These are phyloP conservation scores for Penicillium verhagenii DNA, from an alignment of 495 filamentous ascomycete species.

Conservation along the genomic window DNA sequence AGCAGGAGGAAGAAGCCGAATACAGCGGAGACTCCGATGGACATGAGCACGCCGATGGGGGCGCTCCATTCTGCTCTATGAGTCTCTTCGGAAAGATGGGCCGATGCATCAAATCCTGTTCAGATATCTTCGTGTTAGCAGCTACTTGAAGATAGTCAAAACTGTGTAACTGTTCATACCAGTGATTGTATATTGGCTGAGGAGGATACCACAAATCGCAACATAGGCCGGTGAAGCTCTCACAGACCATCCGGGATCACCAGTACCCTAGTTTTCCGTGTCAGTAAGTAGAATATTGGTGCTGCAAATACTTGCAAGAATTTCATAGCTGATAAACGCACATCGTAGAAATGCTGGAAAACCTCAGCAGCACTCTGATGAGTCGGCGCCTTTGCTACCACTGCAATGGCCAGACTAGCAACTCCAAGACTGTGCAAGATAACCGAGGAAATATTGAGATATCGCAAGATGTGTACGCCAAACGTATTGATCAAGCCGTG, in stretches of 20 bases:
- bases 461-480: not conserved
- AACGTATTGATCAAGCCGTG: not conserved
- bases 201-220: not conserved
- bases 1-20: not conserved
- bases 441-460: not conserved
- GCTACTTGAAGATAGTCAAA: not conserved
- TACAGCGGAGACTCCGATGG: not conserved
- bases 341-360: not conserved
- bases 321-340: not conserved
- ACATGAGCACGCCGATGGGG: not conserved
- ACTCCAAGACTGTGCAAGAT: not conserved
- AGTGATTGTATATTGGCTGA: not conserved
- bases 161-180: not conserved
- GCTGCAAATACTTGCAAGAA: not conserved
- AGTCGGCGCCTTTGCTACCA: not conserved
- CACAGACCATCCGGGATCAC: not conserved
- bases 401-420: not conserved
- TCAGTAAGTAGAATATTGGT: not conserved
- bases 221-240: not conserved
- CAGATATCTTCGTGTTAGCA: not conserved
- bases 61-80: not conserved
- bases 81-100: not conserved
- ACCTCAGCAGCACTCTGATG: not conserved
- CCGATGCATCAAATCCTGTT: not conserved
- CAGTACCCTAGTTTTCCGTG: not conserved